Conservation (phyloP, 2,329 filamentous ascomycete genomes). For the Sordariomycetes sp. region DNA sequence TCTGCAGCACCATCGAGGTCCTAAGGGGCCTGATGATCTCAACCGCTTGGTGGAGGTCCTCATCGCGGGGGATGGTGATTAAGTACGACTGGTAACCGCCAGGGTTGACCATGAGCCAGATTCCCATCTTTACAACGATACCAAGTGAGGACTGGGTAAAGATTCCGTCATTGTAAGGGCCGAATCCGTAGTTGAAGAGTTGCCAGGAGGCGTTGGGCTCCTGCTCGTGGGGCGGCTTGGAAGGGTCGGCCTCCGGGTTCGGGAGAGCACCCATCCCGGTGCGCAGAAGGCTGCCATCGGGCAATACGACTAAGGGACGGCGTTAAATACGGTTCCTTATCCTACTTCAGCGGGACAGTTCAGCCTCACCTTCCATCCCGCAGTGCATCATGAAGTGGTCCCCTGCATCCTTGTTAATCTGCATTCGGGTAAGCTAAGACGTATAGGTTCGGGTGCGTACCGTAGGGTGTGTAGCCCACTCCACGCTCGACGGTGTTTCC, state of each 20-base stretch:
- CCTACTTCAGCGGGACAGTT: neutral
- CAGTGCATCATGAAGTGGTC: conserved; percentile 25
- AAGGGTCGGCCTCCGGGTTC: conserved; percentile 17
- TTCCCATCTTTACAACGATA: conserved; percentile 43
- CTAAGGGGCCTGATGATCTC: conserved; percentile 23
- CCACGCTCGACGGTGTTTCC: conserved; percentile 34
- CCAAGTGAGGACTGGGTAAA: conserved; percentile 42
- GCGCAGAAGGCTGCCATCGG: conserved; percentile 30
- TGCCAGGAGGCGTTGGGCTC: conserved; percentile 18
- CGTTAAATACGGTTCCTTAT: too few relatives aligned
- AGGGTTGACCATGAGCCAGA: conserved; percentile 26
- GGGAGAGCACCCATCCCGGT: conserved; percentile 36
- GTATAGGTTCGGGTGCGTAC: conserved; percentile 1
- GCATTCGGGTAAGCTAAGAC: too few relatives aligned
- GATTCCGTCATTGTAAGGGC: conserved; percentile 29
- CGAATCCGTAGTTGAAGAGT: conserved; percentile 26
- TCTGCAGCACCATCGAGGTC: conserved; percentile 24
- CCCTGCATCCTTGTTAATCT: neutral
- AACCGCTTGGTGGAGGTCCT: conserved; percentile 21
- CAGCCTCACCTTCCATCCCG: conserved; percentile 20
- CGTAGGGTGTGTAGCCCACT: conserved; percentile 32
- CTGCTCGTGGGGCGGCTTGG: conserved; percentile 16
- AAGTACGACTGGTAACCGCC: conserved; percentile 24
- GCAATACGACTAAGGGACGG: conserved; percentile 22
- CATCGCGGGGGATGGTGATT: conserved; percentile 24